Evolutionary conservation across 352 stramenopile species (phyloP), one percentile per base, ranked within the genome.

Genomic region (Phytophthora palmivora): DNA sequence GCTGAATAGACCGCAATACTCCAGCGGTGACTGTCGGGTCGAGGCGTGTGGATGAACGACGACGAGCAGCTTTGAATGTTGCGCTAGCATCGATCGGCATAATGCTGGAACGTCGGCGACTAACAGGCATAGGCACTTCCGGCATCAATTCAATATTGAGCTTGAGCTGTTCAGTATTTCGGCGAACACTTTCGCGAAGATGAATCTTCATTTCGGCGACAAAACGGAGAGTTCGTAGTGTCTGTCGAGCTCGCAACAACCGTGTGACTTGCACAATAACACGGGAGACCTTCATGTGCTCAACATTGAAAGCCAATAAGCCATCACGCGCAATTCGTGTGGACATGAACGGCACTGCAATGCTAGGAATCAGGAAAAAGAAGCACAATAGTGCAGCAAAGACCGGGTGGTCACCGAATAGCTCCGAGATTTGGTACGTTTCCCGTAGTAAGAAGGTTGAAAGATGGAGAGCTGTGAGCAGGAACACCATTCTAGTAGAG

Each of bases 151-250:
- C 41, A 16, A 67, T 63, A 44, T 58, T 62, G 11, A 51, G 30
- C 32, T 53, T 46, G 3, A 57, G 21, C 18, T 54, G 41, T 36
- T 72, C 15, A 9, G 19, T 54, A 19, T 45, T 51, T 28, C 62
- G 58, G n/a, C 66, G 72, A 22, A 76, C 75, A 30, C 70, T 85
- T 59, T 90, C 83, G 6, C 60, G 68, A 19, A 92, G 60, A 43
- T 92, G 88, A 21, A 92, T 79, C 63, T 92, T 92, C 79, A 91
- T 89, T 57, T 92, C 83, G 7, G 83, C 83, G 3, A 92, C 67
- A 26, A 90, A 92, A 2, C 81, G 83, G n/a, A 92, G 68, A 6
- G 79, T 92, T 19, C 83, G 78, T 32, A 92, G 62, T 26, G 83
- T 92, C 45, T 88, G 80, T 18, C 79, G 72, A n/a, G 81, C 83